Percentiles rank a stretch among this genome's conserved stretches.
Evolutionary conservation across 2,329 filamentous ascomycete genomes (phyloP).

Genomic region (Sclerotiophoma versabilis): DNA sequence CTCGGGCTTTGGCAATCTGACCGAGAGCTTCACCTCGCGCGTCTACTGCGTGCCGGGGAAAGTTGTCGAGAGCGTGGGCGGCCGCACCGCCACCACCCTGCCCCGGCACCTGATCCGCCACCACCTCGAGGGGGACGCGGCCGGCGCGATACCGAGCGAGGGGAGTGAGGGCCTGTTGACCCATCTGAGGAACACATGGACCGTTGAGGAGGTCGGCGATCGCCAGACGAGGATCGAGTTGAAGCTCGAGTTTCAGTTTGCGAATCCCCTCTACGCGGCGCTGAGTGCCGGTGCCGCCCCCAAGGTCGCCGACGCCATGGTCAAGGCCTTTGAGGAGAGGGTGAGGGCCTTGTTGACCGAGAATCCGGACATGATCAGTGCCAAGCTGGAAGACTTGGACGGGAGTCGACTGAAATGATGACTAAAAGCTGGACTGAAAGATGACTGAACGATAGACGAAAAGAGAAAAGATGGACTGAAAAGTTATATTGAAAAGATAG

Average conservation of each 20-base stretch:
- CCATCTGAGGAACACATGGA: conserved; percentile 75
- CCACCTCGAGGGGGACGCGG: conserved; percentile 42
- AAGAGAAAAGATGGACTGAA: no score
- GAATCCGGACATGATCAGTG: conserved; percentile 30
- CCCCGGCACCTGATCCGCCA: conserved; percentile 50
- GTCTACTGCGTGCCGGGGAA: conserved; percentile 77
- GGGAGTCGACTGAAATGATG: conserved; percentile 33
- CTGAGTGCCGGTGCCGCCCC: conserved; percentile 83
- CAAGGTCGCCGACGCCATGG: conserved; percentile 86
- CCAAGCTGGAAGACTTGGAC: conserved; percentile 36
- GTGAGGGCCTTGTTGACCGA: conserved; percentile 64
- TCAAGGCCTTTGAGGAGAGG: conserved; percentile 88
- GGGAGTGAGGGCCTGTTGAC: conserved; percentile 62
- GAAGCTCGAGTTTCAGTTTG: conserved; percentile 81
- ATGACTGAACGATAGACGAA: no score
- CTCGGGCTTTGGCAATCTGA: conserved; percentile 83
- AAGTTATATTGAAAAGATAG: no score
- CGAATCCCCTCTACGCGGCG: conserved; percentile 85
- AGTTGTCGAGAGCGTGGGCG: conserved; percentile 80
- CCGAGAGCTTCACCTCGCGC: conserved; percentile 81
- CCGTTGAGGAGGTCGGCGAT: conserved; percentile 56
- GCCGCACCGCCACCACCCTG: conserved; percentile 59
- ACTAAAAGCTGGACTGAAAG: no score
- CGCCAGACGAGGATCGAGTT: conserved; percentile 76
- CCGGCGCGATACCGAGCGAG: not conserved